Conservation (phyloP, 2,329 filamentous ascomycete species). For the Harringtonia lauricola region DNA sequence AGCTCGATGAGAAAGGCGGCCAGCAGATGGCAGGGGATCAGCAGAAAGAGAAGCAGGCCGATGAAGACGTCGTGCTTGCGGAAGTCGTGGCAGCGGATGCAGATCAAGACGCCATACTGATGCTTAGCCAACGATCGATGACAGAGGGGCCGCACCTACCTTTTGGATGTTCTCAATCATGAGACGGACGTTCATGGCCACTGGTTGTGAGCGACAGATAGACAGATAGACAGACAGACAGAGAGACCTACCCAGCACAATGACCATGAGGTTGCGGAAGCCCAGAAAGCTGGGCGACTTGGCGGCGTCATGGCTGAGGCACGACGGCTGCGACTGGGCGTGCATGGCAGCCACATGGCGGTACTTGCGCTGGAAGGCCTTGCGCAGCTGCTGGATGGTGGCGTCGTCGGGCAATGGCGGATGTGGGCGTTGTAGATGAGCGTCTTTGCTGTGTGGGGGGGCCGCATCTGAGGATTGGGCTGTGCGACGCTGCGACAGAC, state of each 20-base stretch:
- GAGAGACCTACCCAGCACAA: constrained; percentile 60
- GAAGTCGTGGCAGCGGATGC: constrained; percentile 81
- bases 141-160: constrained; percentile 38
- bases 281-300: constrained; percentile 76
- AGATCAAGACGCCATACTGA: constrained; percentile 93
- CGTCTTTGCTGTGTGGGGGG: neutral
- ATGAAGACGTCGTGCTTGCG: constrained; percentile 65
- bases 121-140: too few species aligned
- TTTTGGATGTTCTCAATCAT: constrained; percentile 97
- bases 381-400: constrained; percentile 18
- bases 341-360: constrained; percentile 88
- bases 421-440: neutral
- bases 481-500: neutral
- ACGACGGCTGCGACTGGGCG: constrained; percentile 59
- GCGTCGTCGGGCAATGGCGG: constrained; percentile 12
- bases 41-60: constrained; percentile 67
- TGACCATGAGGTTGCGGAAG: constrained; percentile 92
- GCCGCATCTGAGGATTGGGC: neutral
- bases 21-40: constrained; percentile 85
- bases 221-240: neutral
- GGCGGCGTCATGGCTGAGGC: constrained; percentile 72
- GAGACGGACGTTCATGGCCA: constrained; percentile 85
- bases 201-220: constrained; percentile 27
- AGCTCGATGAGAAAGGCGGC: constrained; percentile 84
- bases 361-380: constrained; percentile 54